Evolutionary conservation across 345 rosid genomes (phyloP).

Genomic region (Zanthoxylum bungeanum): DNA sequence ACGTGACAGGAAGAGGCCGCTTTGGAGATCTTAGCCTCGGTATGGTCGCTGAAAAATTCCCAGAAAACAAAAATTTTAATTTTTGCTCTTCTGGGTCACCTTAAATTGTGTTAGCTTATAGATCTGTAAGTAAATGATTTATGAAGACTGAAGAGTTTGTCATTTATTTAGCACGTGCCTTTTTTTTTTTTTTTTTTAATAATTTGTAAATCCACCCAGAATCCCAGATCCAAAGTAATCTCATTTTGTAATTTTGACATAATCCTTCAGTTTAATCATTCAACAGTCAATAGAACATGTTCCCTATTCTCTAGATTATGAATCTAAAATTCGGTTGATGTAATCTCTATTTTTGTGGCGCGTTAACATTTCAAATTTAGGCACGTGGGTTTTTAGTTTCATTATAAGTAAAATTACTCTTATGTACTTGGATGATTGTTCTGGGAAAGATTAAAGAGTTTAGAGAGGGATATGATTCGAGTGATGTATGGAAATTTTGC

Average conservation of each 20-base stretch:
- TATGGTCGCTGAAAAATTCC: conserved; percentile 5
- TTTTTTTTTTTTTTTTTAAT: too few species aligned
- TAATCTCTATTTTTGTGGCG: neutral
- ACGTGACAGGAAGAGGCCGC: conserved; percentile 66
- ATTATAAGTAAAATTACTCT: neutral
- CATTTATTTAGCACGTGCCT: conserved; percentile 7
- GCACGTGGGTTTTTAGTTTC: conserved; percentile 7
- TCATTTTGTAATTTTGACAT: conserved; percentile 18
- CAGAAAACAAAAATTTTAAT: neutral
- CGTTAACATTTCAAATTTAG: neutral
- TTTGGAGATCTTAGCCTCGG: conserved; percentile 70
- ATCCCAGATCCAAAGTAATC: conserved; percentile 23
- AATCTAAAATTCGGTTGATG: neutral
- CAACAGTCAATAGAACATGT: conserved; percentile 7
- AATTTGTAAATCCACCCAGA: neutral
- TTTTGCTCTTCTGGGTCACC: neutral
- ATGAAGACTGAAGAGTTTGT: neutral
- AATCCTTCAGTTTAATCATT: conserved; percentile 17
- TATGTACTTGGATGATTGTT: neutral
- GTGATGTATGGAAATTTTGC: conserved; percentile 19
- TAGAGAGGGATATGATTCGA: conserved; percentile 16
- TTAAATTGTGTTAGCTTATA: too few species aligned
- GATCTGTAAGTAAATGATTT: neutral
- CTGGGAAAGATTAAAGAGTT: neutral
- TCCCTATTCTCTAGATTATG: conserved; percentile 1